phyloP scores from a whole-genome alignment of 441 rosid species.

The Populus hybrid region DNA sequence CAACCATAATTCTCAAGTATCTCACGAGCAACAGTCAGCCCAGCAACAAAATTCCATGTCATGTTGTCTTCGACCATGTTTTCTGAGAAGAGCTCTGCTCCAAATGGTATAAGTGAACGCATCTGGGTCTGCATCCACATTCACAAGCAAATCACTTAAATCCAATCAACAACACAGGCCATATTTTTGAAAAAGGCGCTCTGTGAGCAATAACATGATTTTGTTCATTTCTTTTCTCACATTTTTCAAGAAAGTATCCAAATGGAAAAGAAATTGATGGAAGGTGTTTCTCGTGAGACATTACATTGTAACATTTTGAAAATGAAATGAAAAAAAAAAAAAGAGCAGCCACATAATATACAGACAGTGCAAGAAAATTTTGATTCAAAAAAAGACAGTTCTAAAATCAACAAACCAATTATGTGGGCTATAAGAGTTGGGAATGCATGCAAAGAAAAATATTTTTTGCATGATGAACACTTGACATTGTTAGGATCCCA shows the following conservation, averaged over 20 bases:
- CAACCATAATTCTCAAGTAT: conserved; percentile 88
- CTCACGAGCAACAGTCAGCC: conserved; percentile 83
- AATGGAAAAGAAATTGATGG: neutral
- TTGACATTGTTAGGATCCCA: neutral
- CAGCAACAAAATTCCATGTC: conserved; percentile 95
- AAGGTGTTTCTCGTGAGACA: neutral
- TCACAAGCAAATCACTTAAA: conserved; percentile 12
- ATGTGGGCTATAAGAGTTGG: no score
- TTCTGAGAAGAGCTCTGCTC: conserved; percentile 60
- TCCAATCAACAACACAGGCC: neutral
- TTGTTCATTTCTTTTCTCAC: neutral
- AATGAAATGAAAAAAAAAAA: neutral
- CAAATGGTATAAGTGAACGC: conserved; percentile 82
- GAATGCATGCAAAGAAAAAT: neutral
- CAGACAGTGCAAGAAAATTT: no score
- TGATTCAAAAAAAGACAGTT: no score
- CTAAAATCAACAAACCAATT: no score
- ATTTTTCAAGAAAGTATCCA: neutral
- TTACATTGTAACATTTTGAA: no score
- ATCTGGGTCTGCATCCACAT: conserved; percentile 67
- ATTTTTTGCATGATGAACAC: neutral
- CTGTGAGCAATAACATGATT: neutral
- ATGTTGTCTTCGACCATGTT: conserved; percentile 92
- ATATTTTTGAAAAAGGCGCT: neutral
- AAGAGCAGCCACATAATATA: no score